Base-by-base conservation (phyloP, 352 stramenopile species). In the Peronospora farinosa region DNA sequence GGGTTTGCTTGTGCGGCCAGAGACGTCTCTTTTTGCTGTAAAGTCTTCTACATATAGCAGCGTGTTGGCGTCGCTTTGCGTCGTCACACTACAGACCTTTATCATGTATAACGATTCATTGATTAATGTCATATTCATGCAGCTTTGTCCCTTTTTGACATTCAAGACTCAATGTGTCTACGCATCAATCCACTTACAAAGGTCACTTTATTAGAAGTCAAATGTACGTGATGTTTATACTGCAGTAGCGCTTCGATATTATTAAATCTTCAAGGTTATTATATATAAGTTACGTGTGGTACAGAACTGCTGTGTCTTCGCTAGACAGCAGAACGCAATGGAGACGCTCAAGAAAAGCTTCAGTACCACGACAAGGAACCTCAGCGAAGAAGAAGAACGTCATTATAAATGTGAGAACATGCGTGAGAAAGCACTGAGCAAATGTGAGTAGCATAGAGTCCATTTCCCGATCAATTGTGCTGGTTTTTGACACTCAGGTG, bases 301-400 rank as follows among this genome's bases (percentile, higher is more conserved):
- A 2, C 9, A 8, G 2, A 37, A 7, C 31, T 35, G 11, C 9
- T 7, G 31, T 35, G 31, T n/a, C 9, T 35, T 16, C 1, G 12
- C 31, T 37, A 7, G 12, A 15, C 11, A 33, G 28, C 11, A 33
- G 11, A 12, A 15, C 31, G 12, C 31, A 37, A 89, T 89, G 78
- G 78, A 89, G 55, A 64, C 68, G 55, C 61, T 86, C 53, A 89
- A 86, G 54, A 65, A 65, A 63, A 73, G 61, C 49, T 68, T 88
- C 44, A 67, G 77, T 54, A 62, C 61, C 55, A 64, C 57, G 31
- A 50, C 51, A 47, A 65, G 67, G 39, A n/a, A 51, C 41, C 60
- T 63, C 45, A 64, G 56, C 28, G 63, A 70, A 40, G 68, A 66
- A 39, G 65, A 75, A 19, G 39, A 63, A 48, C 70, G 68, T 40